Base-by-base conservation (phyloP, 257 asterid genomes). In the Przewalskia tangutica region DNA sequence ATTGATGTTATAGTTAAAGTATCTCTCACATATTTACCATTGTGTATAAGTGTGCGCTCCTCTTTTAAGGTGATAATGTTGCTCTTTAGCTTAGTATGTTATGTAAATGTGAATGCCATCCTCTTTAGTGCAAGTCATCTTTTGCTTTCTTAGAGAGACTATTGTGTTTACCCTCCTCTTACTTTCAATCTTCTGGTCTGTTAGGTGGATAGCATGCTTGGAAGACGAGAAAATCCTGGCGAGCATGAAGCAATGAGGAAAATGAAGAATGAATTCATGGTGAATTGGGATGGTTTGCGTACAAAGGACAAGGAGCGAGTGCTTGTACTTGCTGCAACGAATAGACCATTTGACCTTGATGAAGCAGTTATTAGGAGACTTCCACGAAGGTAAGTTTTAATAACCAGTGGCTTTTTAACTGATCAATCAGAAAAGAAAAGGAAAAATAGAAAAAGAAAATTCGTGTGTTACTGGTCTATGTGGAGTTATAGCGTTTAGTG, bases 161-260 rank as follows among this genome's bases (percentile, higher is more conserved):
- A 3, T 46, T 71, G 34, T 46, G 79, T 73, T 20, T 73, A 23
- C 44, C 62, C 23, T 62, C 77, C 53, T 6, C 81, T 18, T 34
- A 7, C 27, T 56, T 56, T n/a, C 71, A 20, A 82, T 38, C 64
- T 46, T 63, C 77, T 54, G 82, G 6, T 58, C 77, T 73, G 50
- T 73, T 70, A 94, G 98, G 97, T 94, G 46, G 98, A 94, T 90
- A 94, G 97, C 88, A 94, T 94, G 98, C 85, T 94, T 82, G 98
- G 98, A 84, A 90, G 98, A 86, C 93, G 98, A 67, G 98, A 93
- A 90, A 94, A 90, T 84, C 97, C 98, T 7, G 97, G 98, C 40
- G 97, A 94, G 88, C 97, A 94, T 88, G 98, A 92, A 91, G 97
- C 97, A 68, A 94, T 94, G 98, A 95, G 97, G 85, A 94, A 94